Evolutionary conservation across 2,329 filamentous ascomycete genomes (phyloP).

Genomic region (Fusarium papillatum): DNA sequence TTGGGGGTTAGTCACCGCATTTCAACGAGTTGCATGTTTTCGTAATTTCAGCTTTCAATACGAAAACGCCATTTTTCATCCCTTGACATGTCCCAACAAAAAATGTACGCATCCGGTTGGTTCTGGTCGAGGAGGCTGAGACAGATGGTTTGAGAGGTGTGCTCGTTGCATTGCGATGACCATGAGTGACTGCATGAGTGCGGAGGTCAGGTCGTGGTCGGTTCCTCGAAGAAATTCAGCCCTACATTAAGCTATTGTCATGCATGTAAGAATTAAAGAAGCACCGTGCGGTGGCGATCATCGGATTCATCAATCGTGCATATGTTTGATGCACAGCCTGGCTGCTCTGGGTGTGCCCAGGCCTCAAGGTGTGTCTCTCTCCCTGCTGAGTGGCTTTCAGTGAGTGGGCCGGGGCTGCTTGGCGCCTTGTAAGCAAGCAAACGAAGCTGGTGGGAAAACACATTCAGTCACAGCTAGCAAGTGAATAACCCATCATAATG

Average conservation of each 20-base stretch:
- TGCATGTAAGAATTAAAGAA: not conserved
- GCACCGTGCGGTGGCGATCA: not conserved
- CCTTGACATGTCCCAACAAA: not conserved
- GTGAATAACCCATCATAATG: not conserved
- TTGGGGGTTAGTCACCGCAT: not conserved
- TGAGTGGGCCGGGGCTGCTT: not conserved
- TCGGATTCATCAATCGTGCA: not conserved
- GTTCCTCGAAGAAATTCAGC: not conserved
- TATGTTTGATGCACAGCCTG: not conserved
- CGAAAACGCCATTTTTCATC: not conserved
- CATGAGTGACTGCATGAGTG: not conserved
- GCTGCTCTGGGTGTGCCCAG: not conserved
- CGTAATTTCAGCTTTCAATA: not conserved
- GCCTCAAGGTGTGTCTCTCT: not conserved
- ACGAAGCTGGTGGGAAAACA: not conserved
- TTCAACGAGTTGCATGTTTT: not conserved
- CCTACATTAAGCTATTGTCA: not conserved
- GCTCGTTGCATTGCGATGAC: not conserved
- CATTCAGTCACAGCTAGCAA: not conserved
- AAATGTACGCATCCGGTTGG: not conserved
- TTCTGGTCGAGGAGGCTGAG: not conserved
- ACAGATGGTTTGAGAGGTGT: not conserved
- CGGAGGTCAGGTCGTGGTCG: not conserved
- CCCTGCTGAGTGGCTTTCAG: not conserved
- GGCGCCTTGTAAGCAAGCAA: not conserved